Percentiles rank a stretch among this genome's conserved stretches.
Evolutionary conservation across 1,139 yeast species (phyloP).

Genomic region (Hyphopichia khmerensis): DNA sequence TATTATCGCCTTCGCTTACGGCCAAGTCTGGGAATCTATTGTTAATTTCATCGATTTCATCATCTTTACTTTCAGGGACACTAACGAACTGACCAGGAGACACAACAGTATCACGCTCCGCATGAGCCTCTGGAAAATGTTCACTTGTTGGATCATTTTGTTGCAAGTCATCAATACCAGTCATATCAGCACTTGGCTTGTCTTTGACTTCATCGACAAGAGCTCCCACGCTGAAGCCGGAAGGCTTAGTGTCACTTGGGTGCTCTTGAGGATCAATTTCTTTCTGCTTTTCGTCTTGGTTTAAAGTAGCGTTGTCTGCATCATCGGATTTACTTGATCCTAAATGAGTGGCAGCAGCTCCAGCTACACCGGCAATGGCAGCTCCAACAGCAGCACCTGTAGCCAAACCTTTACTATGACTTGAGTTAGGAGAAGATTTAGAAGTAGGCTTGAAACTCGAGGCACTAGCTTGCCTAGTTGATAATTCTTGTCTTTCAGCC

Average conservation of each 20-base stretch:
- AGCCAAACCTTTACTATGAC: constrained; percentile 16
- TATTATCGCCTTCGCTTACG: constrained; percentile 6
- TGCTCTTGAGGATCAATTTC: constrained; percentile 4
- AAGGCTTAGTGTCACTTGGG: not conserved
- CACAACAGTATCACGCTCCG: not conserved
- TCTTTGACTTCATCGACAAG: constrained; percentile 25
- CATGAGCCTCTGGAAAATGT: not conserved
- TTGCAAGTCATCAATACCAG: constrained; percentile 27
- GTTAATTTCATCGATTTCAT: constrained; percentile 10
- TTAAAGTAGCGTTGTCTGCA: not conserved
- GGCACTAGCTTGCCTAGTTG: constrained; percentile 17
- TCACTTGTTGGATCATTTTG: constrained; percentile 7
- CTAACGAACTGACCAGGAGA: constrained; percentile 1
- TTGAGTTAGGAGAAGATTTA: constrained; percentile 7
- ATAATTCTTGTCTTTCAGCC: constrained; percentile 34
- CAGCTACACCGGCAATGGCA: constrained; percentile 21
- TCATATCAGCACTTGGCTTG: constrained; percentile 25
- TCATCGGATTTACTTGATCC: constrained; percentile 5
- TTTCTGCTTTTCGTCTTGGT: not conserved
- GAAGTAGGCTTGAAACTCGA: constrained; percentile 18
- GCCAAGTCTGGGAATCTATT: constrained; percentile 19
- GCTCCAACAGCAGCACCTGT: constrained; percentile 30
- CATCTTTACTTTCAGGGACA: constrained; percentile 6
- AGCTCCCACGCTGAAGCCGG: constrained; percentile 9
- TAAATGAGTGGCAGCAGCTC: constrained; percentile 12